phyloP scores from a whole-genome alignment of 2,329 filamentous ascomycete species.

The Cercospora citrullina region DNA sequence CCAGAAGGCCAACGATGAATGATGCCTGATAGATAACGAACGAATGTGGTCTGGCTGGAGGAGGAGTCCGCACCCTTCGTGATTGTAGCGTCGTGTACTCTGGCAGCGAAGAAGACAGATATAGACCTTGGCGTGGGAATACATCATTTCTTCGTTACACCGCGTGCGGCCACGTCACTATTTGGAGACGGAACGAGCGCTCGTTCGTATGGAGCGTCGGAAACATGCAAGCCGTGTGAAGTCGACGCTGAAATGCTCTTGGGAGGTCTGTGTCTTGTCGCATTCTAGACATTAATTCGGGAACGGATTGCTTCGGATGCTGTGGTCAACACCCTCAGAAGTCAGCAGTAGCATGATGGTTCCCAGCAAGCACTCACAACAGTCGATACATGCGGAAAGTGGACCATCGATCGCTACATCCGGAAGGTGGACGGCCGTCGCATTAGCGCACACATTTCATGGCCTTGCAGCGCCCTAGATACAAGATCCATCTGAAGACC shows the following conservation, averaged over 20 bases:
- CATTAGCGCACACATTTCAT: background rate
- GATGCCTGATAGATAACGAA: background rate
- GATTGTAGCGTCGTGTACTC: background rate
- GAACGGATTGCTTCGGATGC: background rate
- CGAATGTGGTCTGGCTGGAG: background rate
- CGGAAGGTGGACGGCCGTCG: too few relatives aligned
- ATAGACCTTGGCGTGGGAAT: background rate
- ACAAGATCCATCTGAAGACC: background rate
- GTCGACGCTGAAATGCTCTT: background rate
- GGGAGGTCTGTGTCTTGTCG: background rate
- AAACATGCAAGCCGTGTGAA: background rate
- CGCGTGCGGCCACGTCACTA: background rate
- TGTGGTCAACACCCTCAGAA: background rate
- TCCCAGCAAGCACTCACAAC: background rate
- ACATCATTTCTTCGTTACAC: background rate
- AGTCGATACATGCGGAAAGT: background rate
- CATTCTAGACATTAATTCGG: background rate
- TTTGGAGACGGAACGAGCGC: background rate
- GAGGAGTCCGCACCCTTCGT: background rate
- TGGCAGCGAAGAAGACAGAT: background rate
- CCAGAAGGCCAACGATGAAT: background rate
- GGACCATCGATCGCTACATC: too few relatives aligned
- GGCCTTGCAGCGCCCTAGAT: background rate
- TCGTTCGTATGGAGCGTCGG: background rate
- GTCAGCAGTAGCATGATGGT: background rate